These are phyloP conservation scores for Suillus subalutaceus DNA, from an alignment of 768 basidiomycete genomes.

Conservation along the genomic window DNA sequence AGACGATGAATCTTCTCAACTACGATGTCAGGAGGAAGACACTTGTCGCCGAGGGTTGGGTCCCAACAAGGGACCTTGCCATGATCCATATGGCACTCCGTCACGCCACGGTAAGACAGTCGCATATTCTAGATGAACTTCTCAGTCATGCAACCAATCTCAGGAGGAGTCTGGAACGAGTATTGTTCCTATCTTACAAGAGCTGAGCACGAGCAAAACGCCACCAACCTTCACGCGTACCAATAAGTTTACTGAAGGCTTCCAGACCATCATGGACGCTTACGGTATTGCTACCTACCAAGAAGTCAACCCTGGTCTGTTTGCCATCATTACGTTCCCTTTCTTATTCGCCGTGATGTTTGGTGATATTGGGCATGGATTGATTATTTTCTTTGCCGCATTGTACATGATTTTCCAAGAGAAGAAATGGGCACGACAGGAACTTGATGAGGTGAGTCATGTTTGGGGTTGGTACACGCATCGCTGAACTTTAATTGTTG, in stretches of 20 bases:
- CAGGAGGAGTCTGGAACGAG: slow-evolving; percentile 90
- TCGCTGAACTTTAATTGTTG: slow-evolving; percentile 2
- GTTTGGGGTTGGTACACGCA: slow-evolving; percentile 6
- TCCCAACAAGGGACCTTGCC: slow-evolving; percentile 89
- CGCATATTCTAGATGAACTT: slow-evolving; percentile 4
- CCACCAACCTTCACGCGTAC: slow-evolving; percentile 95
- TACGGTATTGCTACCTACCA: slow-evolving; percentile 95
- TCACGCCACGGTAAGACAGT: slow-evolving; percentile 72
- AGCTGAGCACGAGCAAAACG: slow-evolving; percentile 84
- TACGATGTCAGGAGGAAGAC: slow-evolving; percentile 95
- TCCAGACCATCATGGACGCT: slow-evolving; percentile 97
- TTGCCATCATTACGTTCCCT: slow-evolving; percentile 91
- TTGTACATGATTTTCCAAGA: slow-evolving; percentile 88
- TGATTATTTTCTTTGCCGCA: slow-evolving; percentile 77
- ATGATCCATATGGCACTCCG: slow-evolving; percentile 85
- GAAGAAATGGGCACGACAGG: slow-evolving; percentile 70
- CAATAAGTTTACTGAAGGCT: slow-evolving; percentile 95
- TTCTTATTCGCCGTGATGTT: slow-evolving; percentile 99
- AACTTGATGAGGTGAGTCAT: slow-evolving; percentile 69
- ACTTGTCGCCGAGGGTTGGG: slow-evolving; percentile 97
- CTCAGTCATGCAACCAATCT: slow-evolving; percentile 6
- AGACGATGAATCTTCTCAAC: slow-evolving; percentile 93
- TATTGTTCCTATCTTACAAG: slow-evolving; percentile 90
- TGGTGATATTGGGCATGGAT: slow-evolving; percentile 96
- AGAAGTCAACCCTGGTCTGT: slow-evolving; percentile 95